Evolutionary conservation across 2,329 filamentous ascomycete genomes (phyloP), one percentile per base, ranked within the genome.

Genomic region (Aspergillus fructus): DNA sequence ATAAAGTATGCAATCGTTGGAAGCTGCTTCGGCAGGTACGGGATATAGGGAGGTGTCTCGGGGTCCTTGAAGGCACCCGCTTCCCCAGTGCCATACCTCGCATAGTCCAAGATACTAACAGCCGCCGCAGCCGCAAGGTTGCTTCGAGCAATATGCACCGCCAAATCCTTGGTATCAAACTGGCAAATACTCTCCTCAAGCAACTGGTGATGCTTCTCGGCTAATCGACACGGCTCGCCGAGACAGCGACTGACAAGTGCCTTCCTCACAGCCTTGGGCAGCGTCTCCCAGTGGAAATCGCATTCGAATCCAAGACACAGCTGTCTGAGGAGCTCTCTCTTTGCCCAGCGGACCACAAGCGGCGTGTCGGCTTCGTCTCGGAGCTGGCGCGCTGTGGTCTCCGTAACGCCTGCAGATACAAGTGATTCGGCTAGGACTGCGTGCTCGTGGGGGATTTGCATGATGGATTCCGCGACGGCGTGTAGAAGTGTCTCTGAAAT

Each of bases 221-320:
- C 73, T n/a, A 81, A 67, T 21, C 68, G 64, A 46, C 71, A 74
- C 8, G 72, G 68, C 27, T 75, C 70, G 6, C 80, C 80, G 19
- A 78, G 65, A 57, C 78, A 81, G 55, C 80, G 74, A 48, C 72
- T 68, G 3, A 83, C 66, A 19, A 83, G 69, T 6, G 79, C 64
- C n/a, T 70, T 67, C 45, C 82, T 74, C 54, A 83, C 75, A 7
- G 76, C 71, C 15, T 73, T 64, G 3, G 81, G 79, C 11, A 84
- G 67, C 23, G 64, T 69, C 39, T 84, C 81, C 82, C 82, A 84
- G 30, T 81, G 72, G 9, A 73, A 74, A 53, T 84, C 80, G 48
- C 74, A 74, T 41, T 83, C 74, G 30, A 81, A 75, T 0, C 80
- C 80, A 23, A 84, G 66, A 49, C 79, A 81, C 4, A 81, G 67